phyloP scores from a whole-genome alignment of 2,329 filamentous ascomycete species.

The Neurospora crassa region DNA sequence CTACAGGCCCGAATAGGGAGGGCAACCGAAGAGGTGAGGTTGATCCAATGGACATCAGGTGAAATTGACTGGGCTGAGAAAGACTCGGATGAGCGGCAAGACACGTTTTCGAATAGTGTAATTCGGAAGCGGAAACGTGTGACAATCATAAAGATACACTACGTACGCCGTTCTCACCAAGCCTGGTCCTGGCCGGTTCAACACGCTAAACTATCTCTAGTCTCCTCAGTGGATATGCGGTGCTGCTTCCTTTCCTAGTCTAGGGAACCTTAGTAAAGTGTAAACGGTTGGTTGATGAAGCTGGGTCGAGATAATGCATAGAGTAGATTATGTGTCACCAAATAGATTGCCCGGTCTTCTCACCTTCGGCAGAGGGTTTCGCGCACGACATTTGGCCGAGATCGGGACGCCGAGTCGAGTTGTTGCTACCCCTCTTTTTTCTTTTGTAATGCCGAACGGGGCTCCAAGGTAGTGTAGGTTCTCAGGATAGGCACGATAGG shows the following conservation, averaged over 20 bases:
- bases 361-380: background rate
- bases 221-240: too few species aligned
- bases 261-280: background rate
- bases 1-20: background rate
- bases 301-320: background rate
- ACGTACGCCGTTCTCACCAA: background rate
- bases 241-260: too few species aligned
- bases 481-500: background rate
- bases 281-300: background rate
- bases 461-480: background rate
- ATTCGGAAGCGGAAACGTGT: background rate
- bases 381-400: background rate
- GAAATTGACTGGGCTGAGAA: background rate
- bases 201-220: too few species aligned
- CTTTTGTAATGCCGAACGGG: background rate
- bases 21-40: background rate
- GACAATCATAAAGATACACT: background rate
- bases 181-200: background rate
- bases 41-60: background rate
- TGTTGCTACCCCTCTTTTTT: conserved; percentile 3
- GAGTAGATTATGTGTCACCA: background rate
- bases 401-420: conserved; percentile 7
- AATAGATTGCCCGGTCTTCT: background rate
- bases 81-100: background rate
- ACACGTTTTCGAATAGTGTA: background rate